Evolutionary conservation across 169 alveolate species (phyloP).

Genomic region (Cyclospora cayetanensis): DNA sequence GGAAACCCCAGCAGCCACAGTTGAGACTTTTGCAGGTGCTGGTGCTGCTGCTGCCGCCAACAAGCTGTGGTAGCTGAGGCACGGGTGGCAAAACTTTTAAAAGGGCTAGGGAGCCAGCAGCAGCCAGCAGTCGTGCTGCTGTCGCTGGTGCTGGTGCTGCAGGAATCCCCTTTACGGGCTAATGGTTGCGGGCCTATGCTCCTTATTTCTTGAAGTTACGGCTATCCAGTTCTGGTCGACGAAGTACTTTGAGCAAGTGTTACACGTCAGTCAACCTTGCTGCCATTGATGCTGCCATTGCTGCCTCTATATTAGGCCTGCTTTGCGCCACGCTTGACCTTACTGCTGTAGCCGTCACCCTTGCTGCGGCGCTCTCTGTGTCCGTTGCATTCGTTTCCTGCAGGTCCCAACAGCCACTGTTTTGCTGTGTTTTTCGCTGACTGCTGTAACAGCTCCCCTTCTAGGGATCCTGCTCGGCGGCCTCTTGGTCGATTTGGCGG

Average conservation of each 20-base stretch:
- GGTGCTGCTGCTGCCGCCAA: not conserved
- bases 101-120: no score
- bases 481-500: not conserved
- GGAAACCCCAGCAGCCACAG: not conserved
- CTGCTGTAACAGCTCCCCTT: not conserved
- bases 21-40: not conserved
- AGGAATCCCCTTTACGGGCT: constrained; percentile 5
- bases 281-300: not conserved
- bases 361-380: not conserved
- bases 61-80: not conserved
- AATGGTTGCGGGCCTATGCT: constrained; percentile 20
- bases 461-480: not conserved
- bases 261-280: not conserved
- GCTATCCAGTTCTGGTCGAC: constrained; percentile 68
- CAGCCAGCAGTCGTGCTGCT: not conserved
- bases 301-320: not conserved
- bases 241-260: constrained; percentile 8
- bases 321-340: not conserved
- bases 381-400: not conserved
- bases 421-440: not conserved
- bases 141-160: not conserved
- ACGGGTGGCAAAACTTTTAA: no score
- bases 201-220: constrained; percentile 64
- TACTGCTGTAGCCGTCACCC: not conserved
- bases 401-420: not conserved